A percentile compares a stretch with the other conserved stretches of the same genome.
Conservation (phyloP, 140 eudicot genomes). For the Bidens hawaiensis region DNA sequence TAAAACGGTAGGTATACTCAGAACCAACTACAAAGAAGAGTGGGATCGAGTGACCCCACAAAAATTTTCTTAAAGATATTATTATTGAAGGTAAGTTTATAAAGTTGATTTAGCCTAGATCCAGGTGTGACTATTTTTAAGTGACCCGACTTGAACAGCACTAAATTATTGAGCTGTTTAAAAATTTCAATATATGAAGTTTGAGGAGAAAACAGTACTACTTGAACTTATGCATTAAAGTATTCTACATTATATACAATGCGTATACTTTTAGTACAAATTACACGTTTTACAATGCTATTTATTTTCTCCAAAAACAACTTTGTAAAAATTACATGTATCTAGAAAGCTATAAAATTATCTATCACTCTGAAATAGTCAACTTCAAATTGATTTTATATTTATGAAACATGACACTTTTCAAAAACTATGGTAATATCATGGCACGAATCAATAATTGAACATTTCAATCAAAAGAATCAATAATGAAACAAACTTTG, state of each 20-base stretch:
- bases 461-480: background rate
- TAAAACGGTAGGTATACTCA: background rate
- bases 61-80: background rate
- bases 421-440: background rate
- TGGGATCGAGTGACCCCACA: background rate
- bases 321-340: background rate
- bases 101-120: background rate
- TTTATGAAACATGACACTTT: background rate
- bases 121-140: background rate
- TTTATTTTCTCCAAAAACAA: background rate
- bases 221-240: background rate
- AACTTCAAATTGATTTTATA: background rate
- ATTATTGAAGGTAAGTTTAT: background rate
- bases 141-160: too few relatives aligned
- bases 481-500: background rate
- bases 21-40: background rate
- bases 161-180: too few relatives aligned
- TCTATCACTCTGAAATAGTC: background rate
- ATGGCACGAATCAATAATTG: background rate
- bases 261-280: background rate
- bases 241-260: background rate
- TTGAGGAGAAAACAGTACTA: background rate
- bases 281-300: background rate
- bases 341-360: background rate
- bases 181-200: background rate